Percentiles rank a stretch among this genome's conserved stretches.
These are phyloP conservation scores for Rhododendron mucronatum DNA, from an alignment of 148 eudicot genomes.

Conservation along the genomic window DNA sequence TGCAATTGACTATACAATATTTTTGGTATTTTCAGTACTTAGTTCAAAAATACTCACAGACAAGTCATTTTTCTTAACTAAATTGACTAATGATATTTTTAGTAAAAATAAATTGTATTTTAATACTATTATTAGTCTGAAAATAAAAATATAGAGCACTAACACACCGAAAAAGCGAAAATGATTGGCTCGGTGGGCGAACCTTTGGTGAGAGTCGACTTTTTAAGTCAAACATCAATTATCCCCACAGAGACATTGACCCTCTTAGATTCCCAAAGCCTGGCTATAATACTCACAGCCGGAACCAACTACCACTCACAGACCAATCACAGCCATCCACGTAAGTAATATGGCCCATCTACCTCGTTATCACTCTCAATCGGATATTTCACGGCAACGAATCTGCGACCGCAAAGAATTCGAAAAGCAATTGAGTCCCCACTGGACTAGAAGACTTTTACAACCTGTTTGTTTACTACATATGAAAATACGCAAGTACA, in stretches of 20 bases:
- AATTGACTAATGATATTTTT: no score
- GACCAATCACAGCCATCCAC: background rate
- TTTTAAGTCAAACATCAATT: background rate
- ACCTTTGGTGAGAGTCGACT: background rate
- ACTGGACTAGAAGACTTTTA: no score
- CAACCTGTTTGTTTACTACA: background rate
- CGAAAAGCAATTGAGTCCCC: background rate
- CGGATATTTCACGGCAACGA: background rate
- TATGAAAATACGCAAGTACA: background rate
- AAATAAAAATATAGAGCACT: no score
- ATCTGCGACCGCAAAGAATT: background rate
- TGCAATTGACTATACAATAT: no score
- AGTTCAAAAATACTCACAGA: no score
- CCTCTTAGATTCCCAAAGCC: background rate
- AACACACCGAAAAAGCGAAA: no score
- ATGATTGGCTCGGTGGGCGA: background rate
- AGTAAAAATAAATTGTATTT: no score
- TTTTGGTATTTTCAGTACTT: no score
- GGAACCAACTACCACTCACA: background rate
- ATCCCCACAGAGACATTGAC: no score
- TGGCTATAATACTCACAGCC: background rate
- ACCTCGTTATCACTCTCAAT: background rate
- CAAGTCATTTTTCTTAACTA: no score
- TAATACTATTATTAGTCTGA: no score
- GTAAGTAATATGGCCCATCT: background rate